These are phyloP conservation scores for Tulasnella sp. DNA, from an alignment of 768 basidiomycete species.

Conservation along the genomic window DNA sequence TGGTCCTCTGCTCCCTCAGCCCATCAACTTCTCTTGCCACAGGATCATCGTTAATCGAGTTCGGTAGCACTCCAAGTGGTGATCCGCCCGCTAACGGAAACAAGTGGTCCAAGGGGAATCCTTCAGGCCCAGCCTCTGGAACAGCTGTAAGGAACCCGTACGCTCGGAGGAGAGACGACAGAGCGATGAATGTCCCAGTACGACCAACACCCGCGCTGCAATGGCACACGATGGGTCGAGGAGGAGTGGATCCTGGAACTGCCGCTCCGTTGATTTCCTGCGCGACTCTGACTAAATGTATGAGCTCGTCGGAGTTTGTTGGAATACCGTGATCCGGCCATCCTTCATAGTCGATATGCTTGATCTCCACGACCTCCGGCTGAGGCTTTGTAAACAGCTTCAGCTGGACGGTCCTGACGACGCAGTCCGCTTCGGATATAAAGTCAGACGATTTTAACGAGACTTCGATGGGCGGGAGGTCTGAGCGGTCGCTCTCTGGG, in stretches of 20 bases:
- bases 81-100: constrained; percentile 26
- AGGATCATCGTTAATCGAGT: constrained; percentile 36
- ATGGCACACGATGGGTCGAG: constrained; percentile 70
- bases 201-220: constrained; percentile 85
- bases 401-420: constrained; percentile 41
- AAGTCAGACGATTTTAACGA: constrained; percentile 38
- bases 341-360: constrained; percentile 58
- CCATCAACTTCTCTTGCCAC: constrained; percentile 64
- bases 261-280: background rate
- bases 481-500: constrained; percentile 28
- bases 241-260: constrained; percentile 19
- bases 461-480: constrained; percentile 40
- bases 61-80: constrained; percentile 47
- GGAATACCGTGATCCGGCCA: constrained; percentile 90
- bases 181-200: constrained; percentile 74
- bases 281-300: background rate
- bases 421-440: constrained; percentile 47
- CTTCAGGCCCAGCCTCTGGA: constrained; percentile 14
- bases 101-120: constrained; percentile 12
- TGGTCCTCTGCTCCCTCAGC: constrained; percentile 65
- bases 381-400: background rate
- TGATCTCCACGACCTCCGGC: constrained; percentile 29
- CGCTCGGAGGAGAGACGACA: constrained; percentile 64
- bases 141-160: constrained; percentile 22
- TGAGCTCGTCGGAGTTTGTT: background rate